These are phyloP conservation scores for Ustulina deusta DNA, from an alignment of 2,329 filamentous ascomycete species.

Conservation along the genomic window DNA sequence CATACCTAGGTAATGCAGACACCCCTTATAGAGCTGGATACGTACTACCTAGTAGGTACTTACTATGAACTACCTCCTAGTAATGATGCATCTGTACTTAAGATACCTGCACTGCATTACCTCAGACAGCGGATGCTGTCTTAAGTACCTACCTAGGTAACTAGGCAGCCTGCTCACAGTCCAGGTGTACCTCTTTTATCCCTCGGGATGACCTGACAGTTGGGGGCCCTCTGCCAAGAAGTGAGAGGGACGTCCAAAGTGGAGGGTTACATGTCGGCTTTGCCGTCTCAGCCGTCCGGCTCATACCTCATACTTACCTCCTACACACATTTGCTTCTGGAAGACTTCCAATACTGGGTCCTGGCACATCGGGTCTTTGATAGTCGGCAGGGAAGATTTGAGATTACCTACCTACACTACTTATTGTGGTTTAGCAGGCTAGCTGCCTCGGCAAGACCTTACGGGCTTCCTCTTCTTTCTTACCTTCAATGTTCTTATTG, in stretches of 20 bases:
- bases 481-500: too few relatives aligned
- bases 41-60: too few relatives aligned
- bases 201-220: slow-evolving; percentile 3
- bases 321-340: not conserved
- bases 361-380: slow-evolving; percentile 13
- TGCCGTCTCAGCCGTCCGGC: slow-evolving; percentile 41
- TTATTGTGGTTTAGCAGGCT: too few relatives aligned
- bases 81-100: too few relatives aligned
- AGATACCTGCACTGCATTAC: not conserved
- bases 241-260: slow-evolving; percentile 12
- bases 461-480: too few relatives aligned
- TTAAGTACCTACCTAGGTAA: too few relatives aligned
- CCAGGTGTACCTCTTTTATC: not conserved
- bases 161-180: too few relatives aligned
- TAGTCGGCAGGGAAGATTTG: slow-evolving; percentile 34
- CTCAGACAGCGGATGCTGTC: not conserved
- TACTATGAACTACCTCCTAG: too few relatives aligned
- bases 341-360: slow-evolving; percentile 32
- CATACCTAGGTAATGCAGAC: too few relatives aligned
- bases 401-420: slow-evolving; percentile 27
- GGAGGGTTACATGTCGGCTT: slow-evolving; percentile 41
- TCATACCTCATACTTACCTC: slow-evolving; percentile 5
- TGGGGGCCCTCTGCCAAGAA: slow-evolving; percentile 28
- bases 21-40: too few relatives aligned
- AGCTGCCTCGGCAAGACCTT: too few relatives aligned